phyloP scores from a whole-genome alignment of 2,329 filamentous ascomycete species.

The Colletotrichum filicis region DNA sequence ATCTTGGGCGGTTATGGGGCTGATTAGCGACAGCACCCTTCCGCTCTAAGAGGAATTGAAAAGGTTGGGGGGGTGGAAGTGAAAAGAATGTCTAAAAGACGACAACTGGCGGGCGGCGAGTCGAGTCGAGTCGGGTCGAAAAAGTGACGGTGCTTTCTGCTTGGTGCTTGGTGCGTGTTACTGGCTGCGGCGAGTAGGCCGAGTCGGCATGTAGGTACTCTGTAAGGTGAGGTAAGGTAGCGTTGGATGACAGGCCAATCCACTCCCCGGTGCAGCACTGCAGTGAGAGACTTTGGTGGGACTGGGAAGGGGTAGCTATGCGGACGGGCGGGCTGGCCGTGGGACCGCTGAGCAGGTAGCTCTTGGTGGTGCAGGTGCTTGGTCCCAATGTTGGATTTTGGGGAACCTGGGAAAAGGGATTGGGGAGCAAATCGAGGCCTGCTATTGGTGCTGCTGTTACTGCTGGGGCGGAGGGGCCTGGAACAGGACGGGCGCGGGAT shows the following conservation, averaged over 20 bases:
- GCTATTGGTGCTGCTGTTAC: neutral
- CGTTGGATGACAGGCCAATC: neutral
- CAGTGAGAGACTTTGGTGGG: neutral
- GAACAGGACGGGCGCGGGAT: neutral
- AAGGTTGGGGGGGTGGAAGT: slow-evolving; percentile 42
- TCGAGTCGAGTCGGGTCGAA: slow-evolving; percentile 9
- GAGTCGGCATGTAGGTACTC: slow-evolving; percentile 10
- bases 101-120: slow-evolving; percentile 16
- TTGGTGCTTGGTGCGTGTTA: neutral
- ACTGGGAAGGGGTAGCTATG: slow-evolving; percentile 8
- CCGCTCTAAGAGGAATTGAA: slow-evolving; percentile 53
- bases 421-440: neutral
- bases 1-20: slow-evolving; percentile 85
- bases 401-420: neutral
- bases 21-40: slow-evolving; percentile 80
- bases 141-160: neutral
- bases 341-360: neutral
- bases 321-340: slow-evolving; percentile 7
- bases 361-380: neutral
- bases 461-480: neutral
- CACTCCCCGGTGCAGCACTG: neutral
- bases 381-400: slow-evolving; percentile 1
- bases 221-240: neutral
- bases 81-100: slow-evolving; percentile 42
- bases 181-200: slow-evolving; percentile 6